These are phyloP conservation scores for Oidium heveae DNA, from an alignment of 2,329 filamentous ascomycete species.

Conservation along the genomic window DNA sequence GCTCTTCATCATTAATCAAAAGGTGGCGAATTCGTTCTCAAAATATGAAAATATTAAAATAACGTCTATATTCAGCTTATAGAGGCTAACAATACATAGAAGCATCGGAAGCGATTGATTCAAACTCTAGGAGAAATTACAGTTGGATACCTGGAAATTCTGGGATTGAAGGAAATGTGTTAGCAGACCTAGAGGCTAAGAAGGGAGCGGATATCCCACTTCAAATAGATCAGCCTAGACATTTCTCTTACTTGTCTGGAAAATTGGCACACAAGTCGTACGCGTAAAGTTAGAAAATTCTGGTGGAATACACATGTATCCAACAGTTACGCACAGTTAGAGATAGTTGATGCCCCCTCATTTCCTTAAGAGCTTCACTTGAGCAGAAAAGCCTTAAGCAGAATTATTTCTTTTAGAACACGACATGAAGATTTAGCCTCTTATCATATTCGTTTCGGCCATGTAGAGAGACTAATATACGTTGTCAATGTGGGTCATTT, in stretches of 20 bases:
- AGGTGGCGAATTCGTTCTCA: too few species aligned
- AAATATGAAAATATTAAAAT: too few species aligned
- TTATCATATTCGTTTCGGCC: neutral
- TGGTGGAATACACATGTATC: neutral
- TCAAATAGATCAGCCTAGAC: neutral
- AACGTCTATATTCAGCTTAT: too few species aligned
- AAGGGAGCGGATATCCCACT: neutral
- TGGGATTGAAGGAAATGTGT: too few species aligned
- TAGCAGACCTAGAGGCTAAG: neutral
- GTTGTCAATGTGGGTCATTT: neutral
- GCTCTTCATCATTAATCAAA: too few species aligned
- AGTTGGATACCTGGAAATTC: too few species aligned
- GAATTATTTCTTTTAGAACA: neutral
- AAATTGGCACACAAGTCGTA: conserved; percentile 16
- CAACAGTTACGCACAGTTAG: neutral
- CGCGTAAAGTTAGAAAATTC: neutral
- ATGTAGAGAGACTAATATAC: neutral
- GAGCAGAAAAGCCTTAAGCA: neutral
- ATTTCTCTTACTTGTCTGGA: neutral
- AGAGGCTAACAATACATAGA: too few species aligned
- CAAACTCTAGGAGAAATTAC: neutral
- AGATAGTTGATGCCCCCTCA: neutral
- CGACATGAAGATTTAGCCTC: neutral
- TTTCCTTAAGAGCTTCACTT: neutral
- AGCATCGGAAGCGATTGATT: too few species aligned